phyloP scores from a whole-genome alignment of 2,329 filamentous ascomycete species.

The Fusarium tanahbumbuense region DNA sequence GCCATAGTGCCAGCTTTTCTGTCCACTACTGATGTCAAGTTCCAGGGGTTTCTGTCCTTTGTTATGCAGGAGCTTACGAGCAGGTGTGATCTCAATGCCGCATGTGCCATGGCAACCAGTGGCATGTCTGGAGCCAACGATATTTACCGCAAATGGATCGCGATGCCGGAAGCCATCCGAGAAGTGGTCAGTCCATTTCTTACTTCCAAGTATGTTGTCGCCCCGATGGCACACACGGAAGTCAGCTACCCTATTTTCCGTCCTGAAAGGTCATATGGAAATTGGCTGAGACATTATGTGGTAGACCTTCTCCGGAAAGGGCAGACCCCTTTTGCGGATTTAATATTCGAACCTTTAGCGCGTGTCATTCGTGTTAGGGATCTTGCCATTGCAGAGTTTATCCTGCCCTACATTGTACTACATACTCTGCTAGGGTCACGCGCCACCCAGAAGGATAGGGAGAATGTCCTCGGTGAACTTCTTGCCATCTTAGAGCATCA shows the following conservation, averaged over 20 bases:
- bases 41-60: slow-evolving; percentile 92
- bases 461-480: slow-evolving; percentile 78
- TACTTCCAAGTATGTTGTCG: slow-evolving; percentile 83
- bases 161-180: slow-evolving; percentile 79
- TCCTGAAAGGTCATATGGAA: slow-evolving; percentile 73
- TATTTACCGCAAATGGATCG: slow-evolving; percentile 79
- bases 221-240: slow-evolving; percentile 66
- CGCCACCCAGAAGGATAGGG: slow-evolving; percentile 68
- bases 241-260: slow-evolving; percentile 83
- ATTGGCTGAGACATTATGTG: slow-evolving; percentile 85
- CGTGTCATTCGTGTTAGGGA: slow-evolving; percentile 89
- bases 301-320: slow-evolving; percentile 84
- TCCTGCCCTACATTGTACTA: slow-evolving; percentile 87
- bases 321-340: slow-evolving; percentile 77
- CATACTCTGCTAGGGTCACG: slow-evolving; percentile 82
- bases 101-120: slow-evolving; percentile 57
- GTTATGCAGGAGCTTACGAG: slow-evolving; percentile 92
- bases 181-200: slow-evolving; percentile 91
- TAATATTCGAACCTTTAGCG: slow-evolving; percentile 84
- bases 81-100: slow-evolving; percentile 77
- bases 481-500: slow-evolving; percentile 77
- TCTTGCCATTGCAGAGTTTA: slow-evolving; percentile 84
- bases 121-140: slow-evolving; percentile 62
- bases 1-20: slow-evolving; percentile 92
- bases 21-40: slow-evolving; percentile 85